Base-by-base conservation (phyloP, 495 filamentous ascomycete genomes). In the Penicillium chermesinum region DNA sequence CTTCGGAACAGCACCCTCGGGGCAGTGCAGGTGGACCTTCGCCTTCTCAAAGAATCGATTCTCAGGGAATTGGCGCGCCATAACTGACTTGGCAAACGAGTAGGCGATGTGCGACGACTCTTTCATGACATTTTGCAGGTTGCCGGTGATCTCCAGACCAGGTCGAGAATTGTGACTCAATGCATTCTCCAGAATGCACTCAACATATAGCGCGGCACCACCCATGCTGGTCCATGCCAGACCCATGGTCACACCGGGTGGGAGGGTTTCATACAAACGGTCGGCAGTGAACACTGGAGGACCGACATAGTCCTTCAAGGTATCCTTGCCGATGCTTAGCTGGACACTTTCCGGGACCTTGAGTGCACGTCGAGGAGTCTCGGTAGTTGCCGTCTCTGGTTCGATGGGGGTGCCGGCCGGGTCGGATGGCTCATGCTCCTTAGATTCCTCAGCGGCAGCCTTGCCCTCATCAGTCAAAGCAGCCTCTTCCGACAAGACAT, bases 191-290 rank as follows among this genome's bases (percentile, higher is more conserved):
- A 99, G 73, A 56, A 99, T 96, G 9, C 89, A 94, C 70, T 99
- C 94, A 49, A 97, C 87, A 65, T 99, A 99, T 50, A 99, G 79
- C 15, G 91, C 94, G 3, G 93, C 87, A 56, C 94, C 94, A 58
- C 94, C 94, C 82, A 99, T 87, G 61, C 84, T 85, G n/a, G 94
- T 97, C 91, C 91, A 96, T 40, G 94, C 94, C 46, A 99, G 82
- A 53, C 94, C 94, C 94, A 99, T 99, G 32, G 89, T 89, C 30
- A 99, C 94, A 64, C 94, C 94, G n/a, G 93, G 82, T 7, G 94
- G 94, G 46, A 91, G 95, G 33, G 80, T 80, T 58, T 97, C 94
- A 70, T 96, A 99, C 46, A 99, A 78, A 40, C 94, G 83, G 68
- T 99, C 94, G 9, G 91, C 85, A 15, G 89, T 99, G 70, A 95